Conservation (phyloP, 306 rosid genomes). For the Hippophae gyantsensis region DNA sequence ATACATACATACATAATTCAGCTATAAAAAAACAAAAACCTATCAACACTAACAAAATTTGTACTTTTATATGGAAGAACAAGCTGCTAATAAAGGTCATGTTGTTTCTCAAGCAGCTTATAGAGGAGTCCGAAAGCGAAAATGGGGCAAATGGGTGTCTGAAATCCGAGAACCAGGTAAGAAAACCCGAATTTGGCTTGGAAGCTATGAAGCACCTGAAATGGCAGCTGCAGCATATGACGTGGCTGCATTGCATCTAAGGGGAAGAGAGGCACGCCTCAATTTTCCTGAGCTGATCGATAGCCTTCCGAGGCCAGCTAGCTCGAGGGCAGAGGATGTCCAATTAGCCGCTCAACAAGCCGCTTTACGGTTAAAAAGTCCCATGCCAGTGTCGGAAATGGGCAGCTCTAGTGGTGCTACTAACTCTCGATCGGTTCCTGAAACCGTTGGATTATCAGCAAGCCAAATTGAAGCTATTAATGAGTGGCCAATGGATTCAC, state of each 20-base stretch:
- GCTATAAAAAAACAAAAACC: no score
- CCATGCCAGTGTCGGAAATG: not conserved
- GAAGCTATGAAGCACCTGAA: constrained; percentile 59
- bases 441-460: constrained; percentile 53
- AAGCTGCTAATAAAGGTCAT: constrained; percentile 10
- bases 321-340: constrained; percentile 45
- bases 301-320: constrained; percentile 41
- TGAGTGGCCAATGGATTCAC: constrained; percentile 82
- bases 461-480: constrained; percentile 79
- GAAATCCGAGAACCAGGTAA: constrained; percentile 82
- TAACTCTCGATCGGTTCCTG: not conserved
- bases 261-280: constrained; percentile 40
- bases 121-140: constrained; percentile 70
- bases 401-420: not conserved
- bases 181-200: constrained; percentile 80
- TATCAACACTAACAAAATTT: no score
- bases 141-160: constrained; percentile 96
- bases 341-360: constrained; percentile 72
- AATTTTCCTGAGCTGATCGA: constrained; percentile 59
- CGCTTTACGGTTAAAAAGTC: constrained; percentile 32
- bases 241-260: constrained; percentile 64
- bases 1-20: no score
- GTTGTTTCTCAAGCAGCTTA: constrained; percentile 17
- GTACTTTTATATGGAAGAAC: constrained; percentile 20
- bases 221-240: constrained; percentile 95